Evolutionary conservation across 768 basidiomycete genomes (phyloP).

Genomic region (Lentinula lateritia): DNA sequence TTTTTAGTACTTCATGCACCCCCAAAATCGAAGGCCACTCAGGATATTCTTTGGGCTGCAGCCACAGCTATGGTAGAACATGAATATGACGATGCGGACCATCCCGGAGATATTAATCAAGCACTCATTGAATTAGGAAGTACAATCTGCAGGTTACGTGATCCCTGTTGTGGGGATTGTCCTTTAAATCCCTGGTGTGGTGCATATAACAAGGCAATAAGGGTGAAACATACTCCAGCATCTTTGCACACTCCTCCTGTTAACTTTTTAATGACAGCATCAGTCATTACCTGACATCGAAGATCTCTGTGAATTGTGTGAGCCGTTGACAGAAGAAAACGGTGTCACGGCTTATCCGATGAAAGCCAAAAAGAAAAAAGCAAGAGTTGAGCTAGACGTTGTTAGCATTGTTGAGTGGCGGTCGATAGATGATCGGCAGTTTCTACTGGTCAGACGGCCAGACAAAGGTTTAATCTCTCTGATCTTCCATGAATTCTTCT

Average conservation of each 20-base stretch:
- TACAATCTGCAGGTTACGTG: slow-evolving; percentile 84
- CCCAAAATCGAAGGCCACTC: slow-evolving; percentile 72
- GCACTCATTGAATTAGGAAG: slow-evolving; percentile 93
- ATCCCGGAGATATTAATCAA: slow-evolving; percentile 85
- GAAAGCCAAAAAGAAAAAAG: slow-evolving; percentile 77
- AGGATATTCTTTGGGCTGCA: slow-evolving; percentile 78
- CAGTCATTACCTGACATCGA: slow-evolving; percentile 58
- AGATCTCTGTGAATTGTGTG: slow-evolving; percentile 67
- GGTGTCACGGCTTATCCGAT: slow-evolving; percentile 81
- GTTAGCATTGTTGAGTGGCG: slow-evolving; percentile 87
- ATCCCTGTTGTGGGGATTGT: slow-evolving; percentile 70
- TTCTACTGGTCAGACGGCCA: slow-evolving; percentile 78
- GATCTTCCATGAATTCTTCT: not conserved
- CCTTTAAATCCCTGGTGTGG: slow-evolving; percentile 66
- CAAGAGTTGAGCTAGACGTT: slow-evolving; percentile 77
- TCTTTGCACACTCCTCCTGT: not conserved
- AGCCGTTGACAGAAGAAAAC: slow-evolving; percentile 36
- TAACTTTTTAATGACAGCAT: not conserved
- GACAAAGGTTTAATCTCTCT: slow-evolving; percentile 55
- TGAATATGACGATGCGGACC: slow-evolving; percentile 18
- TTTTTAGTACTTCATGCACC: slow-evolving; percentile 77
- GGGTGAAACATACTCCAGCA: not conserved
- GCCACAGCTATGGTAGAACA: slow-evolving; percentile 64
- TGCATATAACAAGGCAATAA: slow-evolving; percentile 39
- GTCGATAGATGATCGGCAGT: slow-evolving; percentile 40